Evolutionary conservation across 176 grass and related monocot genomes (phyloP).

Genomic region (Zea luxurians): DNA sequence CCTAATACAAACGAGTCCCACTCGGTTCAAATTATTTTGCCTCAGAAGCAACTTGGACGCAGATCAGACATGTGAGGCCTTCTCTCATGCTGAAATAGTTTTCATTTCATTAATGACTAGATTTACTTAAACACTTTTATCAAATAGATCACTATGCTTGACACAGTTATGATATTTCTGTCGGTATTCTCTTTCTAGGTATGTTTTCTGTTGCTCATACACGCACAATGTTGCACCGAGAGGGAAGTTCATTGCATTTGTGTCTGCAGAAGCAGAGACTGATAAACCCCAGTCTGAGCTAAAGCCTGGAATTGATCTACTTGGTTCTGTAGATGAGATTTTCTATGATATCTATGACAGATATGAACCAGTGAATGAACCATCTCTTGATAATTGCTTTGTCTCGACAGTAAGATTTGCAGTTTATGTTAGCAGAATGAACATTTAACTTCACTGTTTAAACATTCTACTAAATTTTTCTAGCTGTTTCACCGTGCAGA

Average conservation of each 20-base stretch:
- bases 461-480: conserved; percentile 23
- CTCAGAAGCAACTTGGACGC: too few species aligned
- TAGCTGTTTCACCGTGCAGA: conserved; percentile 51
- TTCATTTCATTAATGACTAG: too few species aligned
- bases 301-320: conserved; percentile 80
- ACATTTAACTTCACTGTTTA: not conserved
- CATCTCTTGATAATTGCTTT: conserved; percentile 84
- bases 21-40: too few species aligned
- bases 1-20: too few species aligned
- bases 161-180: conserved; percentile 30
- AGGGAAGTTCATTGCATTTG: conserved; percentile 96
- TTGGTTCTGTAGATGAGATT: conserved; percentile 78
- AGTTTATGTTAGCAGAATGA: not conserved
- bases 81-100: too few species aligned
- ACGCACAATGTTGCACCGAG: conserved; percentile 87
- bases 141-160: conserved; percentile 1
- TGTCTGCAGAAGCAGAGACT: conserved; percentile 77
- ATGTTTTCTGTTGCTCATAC: conserved; percentile 94
- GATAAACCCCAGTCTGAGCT: conserved; percentile 67
- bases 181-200: conserved; percentile 57
- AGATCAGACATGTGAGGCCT: too few species aligned
- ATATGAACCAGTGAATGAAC: conserved; percentile 85
- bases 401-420: conserved; percentile 72
- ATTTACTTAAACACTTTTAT: not conserved
- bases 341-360: conserved; percentile 92